Conservation (phyloP, 2,329 filamentous ascomycete species). For the Venturia nashicola region DNA sequence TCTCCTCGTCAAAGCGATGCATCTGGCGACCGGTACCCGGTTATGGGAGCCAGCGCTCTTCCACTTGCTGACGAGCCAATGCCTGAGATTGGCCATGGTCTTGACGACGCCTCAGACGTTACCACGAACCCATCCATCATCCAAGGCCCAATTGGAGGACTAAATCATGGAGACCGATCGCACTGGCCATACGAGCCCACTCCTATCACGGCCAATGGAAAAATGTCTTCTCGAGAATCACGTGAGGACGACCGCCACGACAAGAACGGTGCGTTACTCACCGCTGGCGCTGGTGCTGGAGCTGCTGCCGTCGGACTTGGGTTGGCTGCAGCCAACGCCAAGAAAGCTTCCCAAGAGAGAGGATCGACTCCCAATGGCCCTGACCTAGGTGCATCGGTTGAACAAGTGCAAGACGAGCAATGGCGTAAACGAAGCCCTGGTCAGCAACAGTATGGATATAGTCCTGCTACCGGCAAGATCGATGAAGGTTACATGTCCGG, state of each 20-base stretch:
- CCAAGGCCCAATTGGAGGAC: constrained; percentile 55
- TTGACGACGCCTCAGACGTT: constrained; percentile 49
- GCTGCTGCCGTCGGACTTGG: constrained; percentile 37
- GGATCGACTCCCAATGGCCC: neutral
- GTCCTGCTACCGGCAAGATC: constrained; percentile 48
- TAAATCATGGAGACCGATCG: constrained; percentile 33
- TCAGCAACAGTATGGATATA: constrained; percentile 17
- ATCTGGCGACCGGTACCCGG: constrained; percentile 30
- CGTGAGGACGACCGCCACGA: neutral
- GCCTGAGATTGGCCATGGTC: constrained; percentile 61
- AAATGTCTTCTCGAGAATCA: neutral
- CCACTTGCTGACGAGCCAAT: constrained; percentile 59
- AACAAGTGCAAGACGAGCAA: constrained; percentile 25
- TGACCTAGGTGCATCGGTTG: constrained; percentile 18
- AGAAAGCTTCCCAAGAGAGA: constrained; percentile 15
- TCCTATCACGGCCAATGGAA: constrained; percentile 27
- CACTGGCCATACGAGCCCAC: constrained; percentile 46
- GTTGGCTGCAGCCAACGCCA: constrained; percentile 29
- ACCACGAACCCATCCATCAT: constrained; percentile 79
- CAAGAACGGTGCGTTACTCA: neutral
- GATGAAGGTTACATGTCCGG: constrained; percentile 92
- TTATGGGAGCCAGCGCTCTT: constrained; percentile 56
- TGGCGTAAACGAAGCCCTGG: constrained; percentile 16
- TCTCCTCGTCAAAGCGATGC: constrained; percentile 45
- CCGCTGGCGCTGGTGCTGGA: constrained; percentile 33